Conservation (phyloP, 1,284 basidiomycete genomes). For the Apiotrichum sp. region DNA sequence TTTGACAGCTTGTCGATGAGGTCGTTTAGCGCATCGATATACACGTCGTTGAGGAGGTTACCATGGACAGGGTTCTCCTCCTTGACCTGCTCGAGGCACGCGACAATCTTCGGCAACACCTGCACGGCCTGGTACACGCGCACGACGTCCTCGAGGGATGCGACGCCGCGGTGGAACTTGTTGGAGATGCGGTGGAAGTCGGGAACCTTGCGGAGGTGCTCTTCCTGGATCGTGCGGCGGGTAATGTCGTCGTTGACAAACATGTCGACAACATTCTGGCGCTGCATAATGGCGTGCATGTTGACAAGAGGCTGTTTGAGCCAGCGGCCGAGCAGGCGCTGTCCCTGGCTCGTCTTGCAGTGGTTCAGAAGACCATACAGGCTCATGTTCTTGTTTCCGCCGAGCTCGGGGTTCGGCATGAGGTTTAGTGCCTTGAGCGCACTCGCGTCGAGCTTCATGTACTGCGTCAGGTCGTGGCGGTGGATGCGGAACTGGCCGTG, state of each 20-base stretch:
- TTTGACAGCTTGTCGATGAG: constrained; percentile 61
- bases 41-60: constrained; percentile 61
- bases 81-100: constrained; percentile 52
- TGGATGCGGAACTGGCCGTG: constrained; percentile 73
- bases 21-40: constrained; percentile 58
- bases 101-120: constrained; percentile 69
- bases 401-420: constrained; percentile 62
- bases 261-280: constrained; percentile 80
- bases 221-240: constrained; percentile 60
- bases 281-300: constrained; percentile 78
- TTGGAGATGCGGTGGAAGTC: constrained; percentile 92
- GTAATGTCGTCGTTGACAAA: constrained; percentile 74
- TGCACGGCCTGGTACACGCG: constrained; percentile 87
- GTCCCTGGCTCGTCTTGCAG: constrained; percentile 94
- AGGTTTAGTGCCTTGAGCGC: constrained; percentile 86
- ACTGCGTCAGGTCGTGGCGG: constrained; percentile 87
- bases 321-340: constrained; percentile 86
- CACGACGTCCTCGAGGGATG: constrained; percentile 89
- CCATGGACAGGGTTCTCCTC: constrained; percentile 45
- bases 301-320: constrained; percentile 95
- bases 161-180: constrained; percentile 77
- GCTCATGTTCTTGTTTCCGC: constrained; percentile 67
- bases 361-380: constrained; percentile 85
- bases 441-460: constrained; percentile 92
- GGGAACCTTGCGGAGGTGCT: constrained; percentile 83